Evolutionary conservation across 1,284 basidiomycete species (phyloP), one percentile per base, ranked within the genome.

Genomic region (Cystobasidium sp.): DNA sequence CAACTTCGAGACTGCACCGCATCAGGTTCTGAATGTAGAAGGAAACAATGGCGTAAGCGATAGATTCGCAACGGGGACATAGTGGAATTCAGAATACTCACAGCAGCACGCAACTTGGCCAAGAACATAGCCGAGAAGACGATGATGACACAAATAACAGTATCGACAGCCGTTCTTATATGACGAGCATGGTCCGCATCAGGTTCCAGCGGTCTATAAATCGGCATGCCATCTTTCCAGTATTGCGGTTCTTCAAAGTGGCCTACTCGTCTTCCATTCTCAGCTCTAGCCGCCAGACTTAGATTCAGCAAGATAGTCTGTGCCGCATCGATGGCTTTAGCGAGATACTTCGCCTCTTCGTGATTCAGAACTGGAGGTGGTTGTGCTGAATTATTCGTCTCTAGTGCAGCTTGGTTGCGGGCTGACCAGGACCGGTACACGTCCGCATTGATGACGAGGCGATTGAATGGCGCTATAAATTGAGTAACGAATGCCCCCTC

Each of bases 71-170:
- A 31, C 31, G 1, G 31, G 31, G 5, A 31, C 31, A 51, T 9
- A 14, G 22, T 44, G 1, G 22, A 22, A 10, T 4, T 6, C 10
- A 43, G 51, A 41, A 43, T 41, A 37, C 70, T 65, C 20, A 73
- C 70, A 22, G 70, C 70, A 10, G 70, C 70, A 24, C 63, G 62
- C 2, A 73, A 37, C 55, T 73, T 73, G 18, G 70, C 63, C 49
- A 73, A 52, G 46, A 73, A 73, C 70, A 73, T 73, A 22, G 70
- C 70, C 7, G 70, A 59, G 31, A 73, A 73, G 52, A 73, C 70
- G 24, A 73, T 73, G n/a, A 73, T 73, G 31, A 73, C 70, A 24
- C 70, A 73, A 22, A 73, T 59, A 39, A 66, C 63, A 3, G 70
- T 73, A 58, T 73, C 70, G 52, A 73, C 70, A 12, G 70, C 70